Evolutionary conservation across 2,329 filamentous ascomycete genomes (phyloP).

Genomic region (Tetracladium maxilliforme): DNA sequence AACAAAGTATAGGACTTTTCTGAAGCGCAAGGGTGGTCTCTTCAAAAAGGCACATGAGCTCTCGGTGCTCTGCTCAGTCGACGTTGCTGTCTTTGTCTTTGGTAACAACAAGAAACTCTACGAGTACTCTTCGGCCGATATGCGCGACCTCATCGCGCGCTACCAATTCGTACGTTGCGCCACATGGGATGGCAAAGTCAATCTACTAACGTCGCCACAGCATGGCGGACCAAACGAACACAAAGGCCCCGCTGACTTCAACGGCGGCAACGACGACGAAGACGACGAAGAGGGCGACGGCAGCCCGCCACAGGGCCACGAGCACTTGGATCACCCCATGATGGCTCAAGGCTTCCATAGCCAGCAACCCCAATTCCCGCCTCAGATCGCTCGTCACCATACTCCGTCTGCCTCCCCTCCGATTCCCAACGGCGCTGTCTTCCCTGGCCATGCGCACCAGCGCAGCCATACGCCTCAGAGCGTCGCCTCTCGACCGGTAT

Average conservation of each 20-base stretch:
- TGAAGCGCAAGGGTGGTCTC: slow-evolving; percentile 95
- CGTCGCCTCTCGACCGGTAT: slow-evolving; percentile 61
- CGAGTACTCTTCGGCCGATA: slow-evolving; percentile 89
- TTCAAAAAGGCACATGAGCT: slow-evolving; percentile 99
- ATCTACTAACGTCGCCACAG: slow-evolving; percentile 29
- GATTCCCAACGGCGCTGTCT: slow-evolving; percentile 38
- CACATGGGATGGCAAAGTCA: slow-evolving; percentile 1
- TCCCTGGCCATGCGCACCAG: slow-evolving; percentile 22
- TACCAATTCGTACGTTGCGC: slow-evolving; percentile 70
- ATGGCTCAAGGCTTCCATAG: slow-evolving; percentile 58
- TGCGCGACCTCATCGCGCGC: slow-evolving; percentile 75
- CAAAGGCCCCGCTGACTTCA: slow-evolving; percentile 88
- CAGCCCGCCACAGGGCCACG: slow-evolving; percentile 45
- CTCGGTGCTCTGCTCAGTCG: slow-evolving; percentile 93
- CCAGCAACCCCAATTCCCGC: slow-evolving; percentile 41
- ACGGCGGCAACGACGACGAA: slow-evolving; percentile 54
- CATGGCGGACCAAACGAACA: slow-evolving; percentile 90
- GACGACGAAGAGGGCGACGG: slow-evolving; percentile 75
- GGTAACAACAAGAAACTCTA: slow-evolving; percentile 96
- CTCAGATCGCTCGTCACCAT: slow-evolving; percentile 70
- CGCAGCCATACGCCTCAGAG: slow-evolving; percentile 72
- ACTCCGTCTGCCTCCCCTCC: slow-evolving; percentile 83
- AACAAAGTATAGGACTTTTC: slow-evolving; percentile 58
- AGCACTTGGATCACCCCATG: slow-evolving; percentile 31
- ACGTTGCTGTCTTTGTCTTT: slow-evolving; percentile 97